A percentile compares a stretch with the other conserved stretches of the same genome.
Conservation (phyloP, 768 basidiomycete species). For the Leccinum boreale region DNA sequence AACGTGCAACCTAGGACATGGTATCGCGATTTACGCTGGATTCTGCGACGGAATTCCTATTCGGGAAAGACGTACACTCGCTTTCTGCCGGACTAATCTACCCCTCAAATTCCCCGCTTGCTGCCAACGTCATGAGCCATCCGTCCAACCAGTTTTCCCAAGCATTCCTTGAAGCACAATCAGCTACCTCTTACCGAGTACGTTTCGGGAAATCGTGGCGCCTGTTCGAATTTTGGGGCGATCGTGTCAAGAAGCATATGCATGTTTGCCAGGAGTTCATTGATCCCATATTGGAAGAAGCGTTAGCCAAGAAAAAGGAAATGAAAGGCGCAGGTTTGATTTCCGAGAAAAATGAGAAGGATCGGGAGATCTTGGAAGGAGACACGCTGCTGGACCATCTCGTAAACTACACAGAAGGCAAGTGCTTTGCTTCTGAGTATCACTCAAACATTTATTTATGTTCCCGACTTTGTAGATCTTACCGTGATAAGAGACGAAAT, state of each 20-base stretch:
- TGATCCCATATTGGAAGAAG: constrained; percentile 49
- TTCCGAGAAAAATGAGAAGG: constrained; percentile 3
- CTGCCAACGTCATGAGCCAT: constrained; percentile 22
- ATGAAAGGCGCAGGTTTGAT: constrained; percentile 21
- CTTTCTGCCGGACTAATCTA: constrained; percentile 48
- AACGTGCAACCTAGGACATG: constrained; percentile 39
- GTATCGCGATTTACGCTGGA: constrained; percentile 58
- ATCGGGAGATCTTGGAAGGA: constrained; percentile 16
- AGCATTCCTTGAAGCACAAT: constrained; percentile 52
- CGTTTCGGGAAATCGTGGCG: constrained; percentile 48
- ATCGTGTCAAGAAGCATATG: constrained; percentile 45
- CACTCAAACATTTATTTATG: background rate
- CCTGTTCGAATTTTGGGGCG: constrained; percentile 49
- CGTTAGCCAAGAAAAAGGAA: constrained; percentile 38
- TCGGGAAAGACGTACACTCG: constrained; percentile 45
- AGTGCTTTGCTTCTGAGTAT: background rate
- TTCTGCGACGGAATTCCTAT: constrained; percentile 57
- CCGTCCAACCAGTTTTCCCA: constrained; percentile 42
- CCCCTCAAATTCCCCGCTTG: constrained; percentile 30
- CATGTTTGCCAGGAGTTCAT: constrained; percentile 48
- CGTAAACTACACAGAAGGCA: constrained; percentile 29
- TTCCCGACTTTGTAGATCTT: constrained; percentile 20
- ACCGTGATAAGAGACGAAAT: constrained; percentile 34
- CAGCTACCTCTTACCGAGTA: constrained; percentile 35
- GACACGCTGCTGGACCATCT: constrained; percentile 32